Evolutionary conservation across 768 basidiomycete genomes (phyloP).

Genomic region (Mycena galericulata): DNA sequence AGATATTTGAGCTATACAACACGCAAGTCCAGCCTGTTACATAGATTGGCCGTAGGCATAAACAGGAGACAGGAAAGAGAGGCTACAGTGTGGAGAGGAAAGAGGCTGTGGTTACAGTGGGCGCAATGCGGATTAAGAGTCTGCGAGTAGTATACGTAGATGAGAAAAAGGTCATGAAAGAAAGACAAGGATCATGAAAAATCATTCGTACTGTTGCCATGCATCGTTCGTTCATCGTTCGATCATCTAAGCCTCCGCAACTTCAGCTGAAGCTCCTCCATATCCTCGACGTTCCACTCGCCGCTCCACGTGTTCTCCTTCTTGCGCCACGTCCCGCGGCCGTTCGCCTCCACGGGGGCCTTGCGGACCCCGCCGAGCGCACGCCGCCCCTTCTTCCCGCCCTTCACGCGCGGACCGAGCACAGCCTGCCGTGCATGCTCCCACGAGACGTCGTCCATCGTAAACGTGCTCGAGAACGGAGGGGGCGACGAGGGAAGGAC

Average conservation of each 20-base stretch:
- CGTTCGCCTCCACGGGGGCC: conserved; percentile 11
- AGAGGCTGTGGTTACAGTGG: background rate
- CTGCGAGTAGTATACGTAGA: conserved; percentile 6
- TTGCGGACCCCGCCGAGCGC: conserved; percentile 27
- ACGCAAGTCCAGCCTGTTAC: conserved; percentile 23
- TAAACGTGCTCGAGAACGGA: conserved; percentile 29
- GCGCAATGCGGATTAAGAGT: conserved; percentile 13
- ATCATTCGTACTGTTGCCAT: background rate
- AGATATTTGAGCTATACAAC: conserved; percentile 18
- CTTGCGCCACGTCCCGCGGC: conserved; percentile 34
- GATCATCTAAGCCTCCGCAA: conserved; percentile 20
- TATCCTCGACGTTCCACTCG: conserved; percentile 49
- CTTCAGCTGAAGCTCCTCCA: conserved; percentile 36
- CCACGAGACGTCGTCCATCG: conserved; percentile 31
- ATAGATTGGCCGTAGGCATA: background rate
- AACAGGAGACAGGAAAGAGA: background rate
- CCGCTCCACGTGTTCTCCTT: conserved; percentile 48
- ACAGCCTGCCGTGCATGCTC: conserved; percentile 29
- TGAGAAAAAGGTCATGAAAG: background rate
- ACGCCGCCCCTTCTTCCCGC: conserved; percentile 16
- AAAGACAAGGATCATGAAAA: background rate
- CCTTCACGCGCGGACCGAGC: background rate
- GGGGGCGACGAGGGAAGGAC: conserved; percentile 23
- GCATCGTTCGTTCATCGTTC: background rate
- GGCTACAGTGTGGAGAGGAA: conserved; percentile 27